These are phyloP conservation scores for Tremellales sp. DNA, from an alignment of 1,284 basidiomycete species.

Conservation along the genomic window DNA sequence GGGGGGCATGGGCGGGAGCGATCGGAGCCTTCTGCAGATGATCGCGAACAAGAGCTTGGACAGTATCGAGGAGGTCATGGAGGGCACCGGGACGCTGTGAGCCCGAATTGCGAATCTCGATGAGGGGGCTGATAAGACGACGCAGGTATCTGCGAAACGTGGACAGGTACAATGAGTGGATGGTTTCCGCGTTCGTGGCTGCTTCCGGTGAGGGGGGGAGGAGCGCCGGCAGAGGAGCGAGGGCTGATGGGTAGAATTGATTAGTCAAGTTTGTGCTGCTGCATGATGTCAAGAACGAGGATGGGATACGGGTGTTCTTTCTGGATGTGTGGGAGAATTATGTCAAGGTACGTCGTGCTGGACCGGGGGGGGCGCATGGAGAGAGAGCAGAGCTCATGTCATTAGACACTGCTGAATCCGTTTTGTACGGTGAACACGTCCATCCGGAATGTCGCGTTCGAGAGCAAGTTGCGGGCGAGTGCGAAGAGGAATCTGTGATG, in stretches of 20 bases:
- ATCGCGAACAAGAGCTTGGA: slow-evolving; percentile 90
- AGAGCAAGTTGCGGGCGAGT: slow-evolving; percentile 73
- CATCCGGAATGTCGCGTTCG: slow-evolving; percentile 75
- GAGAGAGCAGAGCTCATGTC: not conserved
- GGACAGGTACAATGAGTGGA: slow-evolving; percentile 97
- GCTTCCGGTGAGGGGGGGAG: slow-evolving; percentile 82
- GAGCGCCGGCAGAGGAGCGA: too few relatives aligned
- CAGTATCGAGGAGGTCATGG: slow-evolving; percentile 83
- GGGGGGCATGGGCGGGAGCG: slow-evolving; percentile 59
- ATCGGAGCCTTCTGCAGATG: slow-evolving; percentile 80
- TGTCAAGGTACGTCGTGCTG: slow-evolving; percentile 65
- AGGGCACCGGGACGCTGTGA: slow-evolving; percentile 78
- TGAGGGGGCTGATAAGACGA: not conserved
- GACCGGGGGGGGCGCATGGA: not conserved
- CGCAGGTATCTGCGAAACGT: slow-evolving; percentile 83
- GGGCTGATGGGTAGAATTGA: too few relatives aligned
- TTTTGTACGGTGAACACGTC: slow-evolving; percentile 84
- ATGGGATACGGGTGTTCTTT: slow-evolving; percentile 85
- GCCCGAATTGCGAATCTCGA: slow-evolving; percentile 36
- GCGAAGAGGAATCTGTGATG: slow-evolving; percentile 75
- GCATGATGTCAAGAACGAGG: slow-evolving; percentile 92
- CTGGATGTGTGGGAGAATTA: slow-evolving; percentile 92
- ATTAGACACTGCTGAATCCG: slow-evolving; percentile 81
- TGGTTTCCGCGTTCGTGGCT: slow-evolving; percentile 86
- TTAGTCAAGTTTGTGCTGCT: slow-evolving; percentile 74